Base-by-base conservation (phyloP, 1,139 yeast genomes). In the Protomyces inundatus region DNA sequence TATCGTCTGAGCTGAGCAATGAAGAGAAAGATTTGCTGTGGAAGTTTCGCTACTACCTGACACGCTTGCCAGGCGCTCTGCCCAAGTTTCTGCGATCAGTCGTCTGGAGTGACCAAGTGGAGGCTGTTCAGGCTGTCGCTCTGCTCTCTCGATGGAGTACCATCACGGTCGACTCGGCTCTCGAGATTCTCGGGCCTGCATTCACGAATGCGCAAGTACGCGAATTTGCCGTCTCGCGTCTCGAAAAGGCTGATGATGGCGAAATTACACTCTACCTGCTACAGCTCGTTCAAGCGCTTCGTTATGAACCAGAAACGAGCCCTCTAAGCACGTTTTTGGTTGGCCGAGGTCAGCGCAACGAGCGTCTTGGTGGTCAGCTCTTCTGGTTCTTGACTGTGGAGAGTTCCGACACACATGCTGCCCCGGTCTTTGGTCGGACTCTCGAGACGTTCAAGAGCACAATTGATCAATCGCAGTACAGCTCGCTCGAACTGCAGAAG, bases 211-310 rank as follows among this genome's bases (percentile, higher is more conserved):
- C 78, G 10, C 79, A 80, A 64, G 88, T 84, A 33, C 77, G 98
- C 55, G 82, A 87, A 10, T 88, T 90, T 77, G 98, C 98, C 0
- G 96, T 95, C 1, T 88, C 88, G 68, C 77, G 98, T 65, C 77
- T 95, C 62, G 81, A 84, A 66, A 81, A 85, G 66, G 97, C 97
- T 0, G 82, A 84, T 57, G 95, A 89, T 69, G 86, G 83, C 34
- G 67, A 64, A 33, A 46, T 65, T 40, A 33, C 53, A 39, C 54
- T 93, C 65, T 95, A 90, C 71, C 76, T 95, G 67, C 80, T 95
- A 65, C 98, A 95, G 74, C 78, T 95, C 14, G 98, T 95, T 0
- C 98, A 91, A 72, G 97, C 97, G 0, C 81, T 95, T 56, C 87
- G 90, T 68, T 90, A 89, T 73, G 98, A 87, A 69, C 65, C 70